Evolutionary conservation across 495 filamentous ascomycete genomes (phyloP).

Genomic region (Trichoderma erinaceum): DNA sequence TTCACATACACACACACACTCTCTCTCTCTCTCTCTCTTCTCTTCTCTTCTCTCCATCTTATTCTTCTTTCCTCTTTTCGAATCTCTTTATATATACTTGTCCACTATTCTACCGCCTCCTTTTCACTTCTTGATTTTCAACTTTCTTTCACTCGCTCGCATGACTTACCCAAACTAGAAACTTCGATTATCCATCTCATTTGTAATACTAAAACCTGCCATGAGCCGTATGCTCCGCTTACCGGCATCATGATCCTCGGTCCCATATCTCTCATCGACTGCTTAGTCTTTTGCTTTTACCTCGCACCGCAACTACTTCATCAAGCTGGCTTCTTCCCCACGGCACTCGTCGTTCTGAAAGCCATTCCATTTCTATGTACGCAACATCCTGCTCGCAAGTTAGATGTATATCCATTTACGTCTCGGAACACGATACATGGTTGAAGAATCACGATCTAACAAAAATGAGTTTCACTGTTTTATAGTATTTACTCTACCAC

Average conservation of each 20-base stretch:
- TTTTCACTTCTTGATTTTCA: not conserved
- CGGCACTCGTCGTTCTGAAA: slow-evolving; percentile 43
- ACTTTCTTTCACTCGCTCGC: not conserved
- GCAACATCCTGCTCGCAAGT: slow-evolving; percentile 16
- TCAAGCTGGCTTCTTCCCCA: slow-evolving; percentile 47
- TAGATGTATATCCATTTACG: not conserved
- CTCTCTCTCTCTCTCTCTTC: not conserved
- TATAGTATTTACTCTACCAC: slow-evolving; percentile 53
- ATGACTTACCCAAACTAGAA: not conserved
- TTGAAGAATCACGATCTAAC: not conserved
- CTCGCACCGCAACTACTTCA: slow-evolving; percentile 56
- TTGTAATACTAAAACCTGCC: not conserved
- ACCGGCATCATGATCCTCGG: slow-evolving; percentile 46
- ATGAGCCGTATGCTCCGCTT: not conserved
- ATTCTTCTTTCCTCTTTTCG: not conserved
- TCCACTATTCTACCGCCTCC: not conserved
- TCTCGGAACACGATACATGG: not conserved
- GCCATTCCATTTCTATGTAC: slow-evolving; percentile 61
- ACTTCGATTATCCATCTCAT: not conserved
- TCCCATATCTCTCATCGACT: slow-evolving; percentile 62
- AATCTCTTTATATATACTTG: not conserved
- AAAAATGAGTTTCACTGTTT: too few relatives aligned
- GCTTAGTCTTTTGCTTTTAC: slow-evolving; percentile 55
- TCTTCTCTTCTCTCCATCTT: not conserved
- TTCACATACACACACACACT: not conserved